Evolutionary conservation across 192 early-diverging fungal species (phyloP).

Genomic region (Nowakowskiella sp.): DNA sequence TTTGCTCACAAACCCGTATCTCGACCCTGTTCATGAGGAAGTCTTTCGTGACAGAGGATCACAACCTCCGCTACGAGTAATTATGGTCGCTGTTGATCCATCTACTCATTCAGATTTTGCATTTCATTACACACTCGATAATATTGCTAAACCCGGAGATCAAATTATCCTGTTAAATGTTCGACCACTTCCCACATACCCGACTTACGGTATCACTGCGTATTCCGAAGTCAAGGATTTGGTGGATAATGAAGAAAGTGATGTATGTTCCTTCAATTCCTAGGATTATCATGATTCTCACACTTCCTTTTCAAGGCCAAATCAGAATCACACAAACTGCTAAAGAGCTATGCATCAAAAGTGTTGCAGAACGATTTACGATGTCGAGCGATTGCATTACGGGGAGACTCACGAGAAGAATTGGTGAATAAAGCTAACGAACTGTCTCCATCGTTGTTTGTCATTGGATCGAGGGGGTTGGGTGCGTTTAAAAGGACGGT

Average conservation of each 20-base stretch:
- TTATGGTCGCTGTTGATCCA: too few species aligned
- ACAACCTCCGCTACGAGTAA: too few species aligned
- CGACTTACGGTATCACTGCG: too few species aligned
- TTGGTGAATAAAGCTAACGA: constrained; percentile 19
- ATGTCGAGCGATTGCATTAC: constrained; percentile 37
- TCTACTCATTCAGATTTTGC: not conserved
- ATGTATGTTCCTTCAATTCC: too few species aligned
- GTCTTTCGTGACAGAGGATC: too few species aligned
- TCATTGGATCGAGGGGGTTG: not conserved
- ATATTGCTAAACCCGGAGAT: not conserved
- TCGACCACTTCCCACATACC: not conserved
- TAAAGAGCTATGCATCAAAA: constrained; percentile 10
- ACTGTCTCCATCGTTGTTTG: not conserved
- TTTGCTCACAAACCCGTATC: too few species aligned
- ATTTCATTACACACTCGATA: not conserved
- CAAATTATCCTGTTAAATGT: not conserved
- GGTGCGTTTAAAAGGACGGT: not conserved
- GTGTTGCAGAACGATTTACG: constrained; percentile 15
- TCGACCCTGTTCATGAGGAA: too few species aligned
- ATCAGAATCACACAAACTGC: constrained; percentile 14
- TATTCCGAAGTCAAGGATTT: too few species aligned
- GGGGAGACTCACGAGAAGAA: constrained; percentile 38
- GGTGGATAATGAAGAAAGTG: too few species aligned
- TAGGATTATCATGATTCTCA: too few species aligned
- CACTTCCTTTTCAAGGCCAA: too few species aligned